These are phyloP conservation scores for Scutellaria barbata DNA, from an alignment of 257 asterid species.

Conservation along the genomic window DNA sequence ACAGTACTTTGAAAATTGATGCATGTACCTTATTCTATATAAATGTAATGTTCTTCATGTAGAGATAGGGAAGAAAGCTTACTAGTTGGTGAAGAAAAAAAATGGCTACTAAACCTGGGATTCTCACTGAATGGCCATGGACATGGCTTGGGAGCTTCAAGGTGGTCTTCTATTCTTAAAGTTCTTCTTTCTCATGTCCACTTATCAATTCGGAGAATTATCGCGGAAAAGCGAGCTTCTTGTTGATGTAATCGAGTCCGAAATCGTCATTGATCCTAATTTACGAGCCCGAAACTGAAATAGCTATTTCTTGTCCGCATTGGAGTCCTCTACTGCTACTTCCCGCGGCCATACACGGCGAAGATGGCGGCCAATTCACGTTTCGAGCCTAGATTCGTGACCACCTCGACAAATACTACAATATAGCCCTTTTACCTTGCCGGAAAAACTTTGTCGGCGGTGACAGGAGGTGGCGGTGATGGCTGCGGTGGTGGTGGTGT, in stretches of 20 bases:
- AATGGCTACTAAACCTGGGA: slow-evolving; percentile 66
- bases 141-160: slow-evolving; percentile 59
- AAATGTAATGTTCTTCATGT: slow-evolving; percentile 18
- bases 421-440: too few species aligned
- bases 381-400: too few species aligned
- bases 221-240: background rate
- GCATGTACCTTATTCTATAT: background rate
- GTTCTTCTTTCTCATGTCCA: background rate
- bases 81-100: slow-evolving; percentile 7
- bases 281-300: too few species aligned
- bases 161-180: slow-evolving; percentile 39
- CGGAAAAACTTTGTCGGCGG: too few species aligned
- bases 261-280: too few species aligned
- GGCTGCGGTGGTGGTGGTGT: too few species aligned
- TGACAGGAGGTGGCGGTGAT: too few species aligned
- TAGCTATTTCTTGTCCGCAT: too few species aligned
- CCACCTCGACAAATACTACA: too few species aligned
- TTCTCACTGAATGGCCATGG: slow-evolving; percentile 78
- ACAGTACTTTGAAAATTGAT: background rate
- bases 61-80: slow-evolving; percentile 13
- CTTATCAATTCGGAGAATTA: slow-evolving; percentile 10
- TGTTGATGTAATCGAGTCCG: background rate
- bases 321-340: too few species aligned
- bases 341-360: too few species aligned
- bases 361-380: too few species aligned